These are phyloP conservation scores for Mucor piriformis DNA, from an alignment of 371 early-diverging fungal genomes.

Conservation along the genomic window DNA sequence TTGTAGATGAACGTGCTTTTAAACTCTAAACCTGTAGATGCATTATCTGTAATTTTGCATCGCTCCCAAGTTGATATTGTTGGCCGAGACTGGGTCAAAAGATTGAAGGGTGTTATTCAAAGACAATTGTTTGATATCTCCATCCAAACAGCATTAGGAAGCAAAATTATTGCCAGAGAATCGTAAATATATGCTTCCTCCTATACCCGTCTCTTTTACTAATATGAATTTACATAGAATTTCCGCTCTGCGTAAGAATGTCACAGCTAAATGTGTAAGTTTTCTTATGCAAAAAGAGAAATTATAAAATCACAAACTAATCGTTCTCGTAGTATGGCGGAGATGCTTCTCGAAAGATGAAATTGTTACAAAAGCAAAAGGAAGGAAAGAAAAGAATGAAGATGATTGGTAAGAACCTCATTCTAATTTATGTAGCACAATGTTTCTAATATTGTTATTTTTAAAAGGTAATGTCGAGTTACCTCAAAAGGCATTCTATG, in stretches of 20 bases:
- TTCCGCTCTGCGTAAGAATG: constrained; percentile 87
- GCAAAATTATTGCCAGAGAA: constrained; percentile 88
- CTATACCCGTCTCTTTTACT: background rate
- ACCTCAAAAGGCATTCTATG: constrained; percentile 75
- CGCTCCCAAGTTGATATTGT: constrained; percentile 69
- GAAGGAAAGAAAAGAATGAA: constrained; percentile 89
- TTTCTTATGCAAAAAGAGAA: background rate
- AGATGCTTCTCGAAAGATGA: constrained; percentile 93
- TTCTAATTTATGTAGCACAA: background rate
- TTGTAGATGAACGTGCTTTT: constrained; percentile 82
- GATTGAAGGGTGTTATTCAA: constrained; percentile 81
- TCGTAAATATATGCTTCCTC: constrained; percentile 48
- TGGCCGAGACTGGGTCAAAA: constrained; percentile 83
- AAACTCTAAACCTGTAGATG: constrained; percentile 93
- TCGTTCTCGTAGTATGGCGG: constrained; percentile 76
- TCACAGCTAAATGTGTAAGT: constrained; percentile 92
- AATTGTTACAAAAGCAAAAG: constrained; percentile 87
- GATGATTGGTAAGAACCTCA: constrained; percentile 55
- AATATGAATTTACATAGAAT: constrained; percentile 43
- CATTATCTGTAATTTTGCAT: constrained; percentile 89
- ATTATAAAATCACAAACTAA: background rate
- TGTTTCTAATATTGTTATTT: background rate
- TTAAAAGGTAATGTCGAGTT: constrained; percentile 66
- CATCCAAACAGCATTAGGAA: constrained; percentile 87
- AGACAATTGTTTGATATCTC: constrained; percentile 92